Evolutionary conservation across 73 alveolate genomes (phyloP).

Genomic region (Tetrahymena elliotti): DNA sequence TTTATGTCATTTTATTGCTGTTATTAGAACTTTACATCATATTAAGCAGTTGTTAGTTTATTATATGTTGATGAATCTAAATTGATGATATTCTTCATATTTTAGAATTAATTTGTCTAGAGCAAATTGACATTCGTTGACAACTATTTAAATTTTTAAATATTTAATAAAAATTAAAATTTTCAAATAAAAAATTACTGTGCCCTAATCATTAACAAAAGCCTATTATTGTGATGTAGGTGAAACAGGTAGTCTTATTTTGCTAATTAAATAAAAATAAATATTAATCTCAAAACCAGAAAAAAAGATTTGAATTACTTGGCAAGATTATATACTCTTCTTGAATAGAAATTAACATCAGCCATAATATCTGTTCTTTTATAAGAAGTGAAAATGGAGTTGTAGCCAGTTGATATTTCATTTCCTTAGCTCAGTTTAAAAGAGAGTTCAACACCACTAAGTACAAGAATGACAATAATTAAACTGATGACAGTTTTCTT

Average conservation of each 20-base stretch:
- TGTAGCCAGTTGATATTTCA: conserved; percentile 25
- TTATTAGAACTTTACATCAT: background rate
- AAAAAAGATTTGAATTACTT: background rate
- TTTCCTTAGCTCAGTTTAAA: conserved; percentile 12
- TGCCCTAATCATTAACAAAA: background rate
- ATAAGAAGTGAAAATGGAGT: conserved; percentile 11
- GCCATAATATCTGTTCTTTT: conserved; percentile 37
- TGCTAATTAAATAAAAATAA: background rate
- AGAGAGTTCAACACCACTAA: conserved; percentile 19
- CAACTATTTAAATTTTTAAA: background rate
- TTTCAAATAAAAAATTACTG: background rate
- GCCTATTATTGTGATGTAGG: background rate
- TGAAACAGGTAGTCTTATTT: background rate
- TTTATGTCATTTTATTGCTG: background rate
- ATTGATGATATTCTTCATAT: background rate
- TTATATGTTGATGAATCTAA: background rate
- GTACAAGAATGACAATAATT: conserved; percentile 2
- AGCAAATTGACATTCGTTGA: background rate
- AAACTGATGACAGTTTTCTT: conserved; percentile 33
- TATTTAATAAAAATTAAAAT: background rate
- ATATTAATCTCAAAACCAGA: background rate
- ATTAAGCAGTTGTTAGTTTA: background rate
- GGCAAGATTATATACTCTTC: conserved; percentile 15
- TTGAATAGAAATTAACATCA: conserved; percentile 34
- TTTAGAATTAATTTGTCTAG: background rate